These are phyloP conservation scores for Amorphotheca resinae DNA, from an alignment of 495 filamentous ascomycete genomes.

Conservation along the genomic window DNA sequence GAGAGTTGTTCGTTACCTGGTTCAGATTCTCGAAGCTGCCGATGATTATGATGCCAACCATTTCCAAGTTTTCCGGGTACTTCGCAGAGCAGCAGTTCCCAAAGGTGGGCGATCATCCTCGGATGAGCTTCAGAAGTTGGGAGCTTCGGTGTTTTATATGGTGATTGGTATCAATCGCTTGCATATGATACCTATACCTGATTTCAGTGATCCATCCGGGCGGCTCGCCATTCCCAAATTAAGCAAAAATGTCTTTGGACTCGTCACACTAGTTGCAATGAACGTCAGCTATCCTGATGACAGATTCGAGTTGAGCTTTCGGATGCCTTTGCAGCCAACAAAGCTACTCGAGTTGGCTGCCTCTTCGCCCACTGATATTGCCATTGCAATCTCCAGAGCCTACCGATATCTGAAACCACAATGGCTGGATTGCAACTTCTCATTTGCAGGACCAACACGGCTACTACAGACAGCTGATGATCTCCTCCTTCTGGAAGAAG, in stretches of 20 bases:
- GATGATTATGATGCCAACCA: conserved; percentile 56
- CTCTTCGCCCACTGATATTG: conserved; percentile 62
- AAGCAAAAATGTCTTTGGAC: conserved; percentile 42
- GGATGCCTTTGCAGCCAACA: conserved; percentile 50
- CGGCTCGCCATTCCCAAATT: conserved; percentile 35
- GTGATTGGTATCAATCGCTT: conserved; percentile 74
- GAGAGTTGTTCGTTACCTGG: conserved; percentile 51
- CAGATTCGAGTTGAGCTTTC: conserved; percentile 74
- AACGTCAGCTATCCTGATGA: conserved; percentile 64
- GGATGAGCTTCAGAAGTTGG: conserved; percentile 66
- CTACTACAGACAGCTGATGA: conserved; percentile 2
- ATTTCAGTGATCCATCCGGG: conserved; percentile 38
- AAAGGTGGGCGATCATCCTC: conserved; percentile 44
- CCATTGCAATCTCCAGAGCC: conserved; percentile 55
- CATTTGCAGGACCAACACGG: conserved; percentile 31
- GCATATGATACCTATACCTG: conserved; percentile 65
- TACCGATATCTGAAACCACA: conserved; percentile 72
- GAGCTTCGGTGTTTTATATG: conserved; percentile 67
- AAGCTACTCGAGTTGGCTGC: conserved; percentile 67
- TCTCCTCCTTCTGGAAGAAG: conserved; percentile 50
- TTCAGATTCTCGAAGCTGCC: conserved; percentile 48
- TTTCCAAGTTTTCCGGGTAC: conserved; percentile 73
- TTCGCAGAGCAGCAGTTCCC: conserved; percentile 53
- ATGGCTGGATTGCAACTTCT: conserved; percentile 60
- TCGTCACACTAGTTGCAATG: conserved; percentile 60